phyloP scores from a whole-genome alignment of 1,284 basidiomycete genomes.

The Microbotryomycetes sp. region DNA sequence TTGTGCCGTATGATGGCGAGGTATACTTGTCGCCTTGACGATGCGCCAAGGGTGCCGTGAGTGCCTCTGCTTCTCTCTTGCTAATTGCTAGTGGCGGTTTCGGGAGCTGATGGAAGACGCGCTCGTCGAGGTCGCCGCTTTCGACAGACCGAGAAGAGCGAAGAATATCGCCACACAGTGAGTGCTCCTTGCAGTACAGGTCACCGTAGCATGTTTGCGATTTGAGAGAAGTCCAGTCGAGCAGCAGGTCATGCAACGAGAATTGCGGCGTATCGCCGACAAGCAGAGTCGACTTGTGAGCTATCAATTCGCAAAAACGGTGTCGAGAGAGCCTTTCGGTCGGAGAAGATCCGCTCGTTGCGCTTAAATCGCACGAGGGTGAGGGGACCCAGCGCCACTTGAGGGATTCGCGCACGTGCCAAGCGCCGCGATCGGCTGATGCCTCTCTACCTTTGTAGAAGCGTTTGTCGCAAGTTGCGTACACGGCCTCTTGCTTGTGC shows the following conservation, averaged over 20 bases:
- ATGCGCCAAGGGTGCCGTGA: not conserved
- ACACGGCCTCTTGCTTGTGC: constrained; percentile 35
- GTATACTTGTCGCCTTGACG: not conserved
- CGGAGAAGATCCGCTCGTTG: not conserved
- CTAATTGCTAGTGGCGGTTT: constrained; percentile 8
- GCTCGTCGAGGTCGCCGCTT: constrained; percentile 27
- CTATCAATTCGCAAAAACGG: constrained; percentile 32
- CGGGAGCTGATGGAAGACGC: constrained; percentile 29
- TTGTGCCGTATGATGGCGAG: constrained; percentile 26
- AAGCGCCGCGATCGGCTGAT: not conserved
- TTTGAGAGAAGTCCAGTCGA: constrained; percentile 34
- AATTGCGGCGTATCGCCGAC: constrained; percentile 36
- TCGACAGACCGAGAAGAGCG: constrained; percentile 7
- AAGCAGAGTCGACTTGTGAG: constrained; percentile 35
- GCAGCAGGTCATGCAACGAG: constrained; percentile 36
- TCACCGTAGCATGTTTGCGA: constrained; percentile 37
- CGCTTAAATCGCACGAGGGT: constrained; percentile 8
- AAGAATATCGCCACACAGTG: constrained; percentile 32
- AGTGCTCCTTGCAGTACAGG: constrained; percentile 37
- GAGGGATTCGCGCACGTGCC: constrained; percentile 34
- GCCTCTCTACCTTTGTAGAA: constrained; percentile 31
- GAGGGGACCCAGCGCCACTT: constrained; percentile 36
- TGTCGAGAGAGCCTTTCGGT: constrained; percentile 12
- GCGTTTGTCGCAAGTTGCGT: constrained; percentile 36
- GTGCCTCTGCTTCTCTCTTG: not conserved